Evolutionary conservation across 176 grass and related monocot genomes (phyloP).

Genomic region (Stipa capillata): DNA sequence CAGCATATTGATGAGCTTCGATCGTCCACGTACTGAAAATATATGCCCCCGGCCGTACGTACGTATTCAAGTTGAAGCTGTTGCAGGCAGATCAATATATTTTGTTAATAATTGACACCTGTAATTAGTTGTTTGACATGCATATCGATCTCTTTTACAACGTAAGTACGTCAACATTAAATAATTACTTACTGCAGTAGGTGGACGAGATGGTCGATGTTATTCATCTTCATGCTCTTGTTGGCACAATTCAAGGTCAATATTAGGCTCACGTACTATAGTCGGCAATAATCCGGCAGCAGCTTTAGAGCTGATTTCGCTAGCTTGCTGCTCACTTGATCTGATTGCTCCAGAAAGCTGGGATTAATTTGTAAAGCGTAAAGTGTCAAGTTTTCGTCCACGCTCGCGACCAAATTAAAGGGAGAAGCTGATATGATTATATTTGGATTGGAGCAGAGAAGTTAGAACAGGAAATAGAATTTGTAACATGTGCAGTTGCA

Average conservation of each 20-base stretch:
- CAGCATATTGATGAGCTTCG: not conserved
- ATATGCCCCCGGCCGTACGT: no score
- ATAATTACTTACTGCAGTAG: not conserved
- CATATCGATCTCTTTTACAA: not conserved
- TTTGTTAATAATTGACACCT: not conserved
- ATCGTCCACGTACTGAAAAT: not conserved
- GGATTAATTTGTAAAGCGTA: no score
- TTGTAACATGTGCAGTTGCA: no score
- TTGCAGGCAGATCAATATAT: not conserved
- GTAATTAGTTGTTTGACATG: not conserved
- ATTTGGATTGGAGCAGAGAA: not conserved
- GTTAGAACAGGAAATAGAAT: no score
- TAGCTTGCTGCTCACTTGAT: not conserved
- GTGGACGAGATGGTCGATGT: not conserved
- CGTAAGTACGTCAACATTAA: not conserved
- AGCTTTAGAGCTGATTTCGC: not conserved
- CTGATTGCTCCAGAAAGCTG: not conserved
- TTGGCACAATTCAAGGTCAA: not conserved
- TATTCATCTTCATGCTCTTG: not conserved
- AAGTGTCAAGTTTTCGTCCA: not conserved
- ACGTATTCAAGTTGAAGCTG: not conserved
- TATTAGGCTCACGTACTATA: not conserved
- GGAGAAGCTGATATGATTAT: not conserved
- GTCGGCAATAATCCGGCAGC: not conserved
- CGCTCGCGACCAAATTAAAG: not conserved